Evolutionary conservation across 169 alveolate species (phyloP), one percentile per base, ranked within the genome.

Genomic region (Babesia ovis): DNA sequence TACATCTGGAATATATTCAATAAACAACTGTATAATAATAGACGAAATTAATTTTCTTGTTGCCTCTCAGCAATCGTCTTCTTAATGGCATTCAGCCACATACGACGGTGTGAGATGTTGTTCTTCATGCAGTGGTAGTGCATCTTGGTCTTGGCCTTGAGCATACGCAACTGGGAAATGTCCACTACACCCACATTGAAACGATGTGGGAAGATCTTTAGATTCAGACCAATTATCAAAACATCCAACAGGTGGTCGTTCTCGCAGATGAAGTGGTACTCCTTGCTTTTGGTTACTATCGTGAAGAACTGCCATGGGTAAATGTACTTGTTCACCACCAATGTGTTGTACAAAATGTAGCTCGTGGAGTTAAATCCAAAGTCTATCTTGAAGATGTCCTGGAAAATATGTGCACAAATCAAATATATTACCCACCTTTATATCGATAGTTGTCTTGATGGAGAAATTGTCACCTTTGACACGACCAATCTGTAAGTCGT

Each of bases 241-340:
- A 64, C 74, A 54, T 64, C 74, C 27, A 64, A 6, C 23, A 64
- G 27, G 46, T 4, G 11, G 53, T 64, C 62, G 20, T 45, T 20
- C 20, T 35, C 25, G 50, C 74, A 64, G n/a, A 45, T 4, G 25
- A 64, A 0, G 74, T 64, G 41, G 74, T 64, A 64, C 61, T 64
- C 74, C 18, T 39, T 50, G 35, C 20, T n/a, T 11, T 9, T 16
- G 1, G 74, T 64, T 42, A 20, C 34, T 11, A 64, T 46, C n/a
- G 74, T 31, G 62, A 64, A 64, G 50, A 64, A 64, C 22, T 64
- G 74, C 74, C 74, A 64, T n/a, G 74, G 74, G 20, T 27, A 35
- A 31, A 45, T 32, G 9, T 64, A 42, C 22, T 0, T 27, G 3
- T 11, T 20, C 46, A n/a, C n/a, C 37, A 50, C 48, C 18, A 35